Evolutionary conservation across 371 early-diverging fungal species (phyloP).

Genomic region (Mucor saturninus): DNA sequence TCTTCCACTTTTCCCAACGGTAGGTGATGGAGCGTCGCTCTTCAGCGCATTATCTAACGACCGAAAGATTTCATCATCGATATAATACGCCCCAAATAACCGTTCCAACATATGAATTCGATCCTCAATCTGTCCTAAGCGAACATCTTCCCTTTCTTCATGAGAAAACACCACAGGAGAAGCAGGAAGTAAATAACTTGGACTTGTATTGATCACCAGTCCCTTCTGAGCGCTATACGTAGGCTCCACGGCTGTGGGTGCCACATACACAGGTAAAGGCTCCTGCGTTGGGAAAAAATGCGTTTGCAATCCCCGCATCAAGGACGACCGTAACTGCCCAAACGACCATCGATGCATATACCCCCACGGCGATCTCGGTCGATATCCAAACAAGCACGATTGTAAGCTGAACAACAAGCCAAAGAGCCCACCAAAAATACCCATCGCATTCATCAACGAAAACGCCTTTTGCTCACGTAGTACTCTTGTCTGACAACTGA

Average conservation of each 20-base stretch:
- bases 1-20: background rate
- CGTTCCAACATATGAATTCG: conserved; percentile 90
- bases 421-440: conserved; percentile 28
- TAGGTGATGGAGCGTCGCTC: background rate
- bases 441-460: conserved; percentile 27
- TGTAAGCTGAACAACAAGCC: conserved; percentile 25
- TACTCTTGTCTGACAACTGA: conserved; percentile 13
- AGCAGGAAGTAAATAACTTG: conserved; percentile 2
- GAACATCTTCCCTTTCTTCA: background rate
- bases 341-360: conserved; percentile 34
- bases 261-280: too few species aligned
- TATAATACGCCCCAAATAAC: conserved; percentile 32
- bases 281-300: conserved; percentile 16
- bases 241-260: too few species aligned
- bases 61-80: conserved; percentile 34
- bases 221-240: too few species aligned
- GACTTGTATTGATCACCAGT: background rate
- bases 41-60: conserved; percentile 26
- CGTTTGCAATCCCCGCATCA: conserved; percentile 20
- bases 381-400: conserved; percentile 26
- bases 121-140: conserved; percentile 92
- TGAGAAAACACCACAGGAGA: conserved; percentile 1
- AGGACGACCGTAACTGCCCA: conserved; percentile 26
- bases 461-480: conserved; percentile 23
- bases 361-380: conserved; percentile 33